Evolutionary conservation across 805 yeast species (phyloP).

Genomic region (Jamesozyma gamospora): DNA sequence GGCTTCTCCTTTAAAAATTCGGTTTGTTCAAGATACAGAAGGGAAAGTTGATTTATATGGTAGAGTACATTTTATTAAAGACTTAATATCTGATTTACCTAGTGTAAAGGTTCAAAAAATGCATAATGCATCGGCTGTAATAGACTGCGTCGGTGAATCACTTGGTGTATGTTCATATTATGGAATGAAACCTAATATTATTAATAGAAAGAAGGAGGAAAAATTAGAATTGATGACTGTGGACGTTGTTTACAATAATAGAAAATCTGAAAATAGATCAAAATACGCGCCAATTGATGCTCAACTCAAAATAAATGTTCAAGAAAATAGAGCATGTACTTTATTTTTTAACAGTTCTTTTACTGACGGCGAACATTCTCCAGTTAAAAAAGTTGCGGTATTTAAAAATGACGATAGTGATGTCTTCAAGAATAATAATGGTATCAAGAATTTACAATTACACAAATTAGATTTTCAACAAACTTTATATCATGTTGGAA

Average conservation of each 20-base stretch:
- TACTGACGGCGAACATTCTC: conserved; percentile 33
- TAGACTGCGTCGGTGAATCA: conserved; percentile 40
- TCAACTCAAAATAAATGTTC: conserved; percentile 46
- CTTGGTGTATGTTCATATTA: conserved; percentile 44
- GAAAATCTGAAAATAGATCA: conserved; percentile 35
- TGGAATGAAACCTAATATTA: conserved; percentile 39
- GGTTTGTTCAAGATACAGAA: conserved; percentile 37
- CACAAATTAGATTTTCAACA: conserved; percentile 57
- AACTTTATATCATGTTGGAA: conserved; percentile 44
- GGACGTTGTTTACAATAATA: conserved; percentile 41
- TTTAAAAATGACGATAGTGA: conserved; percentile 17
- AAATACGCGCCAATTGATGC: conserved; percentile 59
- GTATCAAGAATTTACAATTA: conserved; percentile 54
- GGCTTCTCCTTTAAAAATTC: conserved; percentile 3
- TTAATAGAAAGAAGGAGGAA: conserved; percentile 30
- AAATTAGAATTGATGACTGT: conserved; percentile 37
- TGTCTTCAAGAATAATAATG: conserved; percentile 44
- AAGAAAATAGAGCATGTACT: conserved; percentile 55
- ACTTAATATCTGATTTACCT: conserved; percentile 53
- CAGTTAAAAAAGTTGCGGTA: conserved; percentile 54
- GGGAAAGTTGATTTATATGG: conserved; percentile 10
- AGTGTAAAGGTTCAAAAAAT: conserved; percentile 37
- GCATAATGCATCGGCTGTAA: conserved; percentile 4
- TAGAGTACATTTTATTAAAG: conserved; percentile 21
- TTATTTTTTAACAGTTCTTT: conserved; percentile 45